phyloP scores from a whole-genome alignment of 2,329 filamentous ascomycete genomes.

The Parafenestella ontariensis region DNA sequence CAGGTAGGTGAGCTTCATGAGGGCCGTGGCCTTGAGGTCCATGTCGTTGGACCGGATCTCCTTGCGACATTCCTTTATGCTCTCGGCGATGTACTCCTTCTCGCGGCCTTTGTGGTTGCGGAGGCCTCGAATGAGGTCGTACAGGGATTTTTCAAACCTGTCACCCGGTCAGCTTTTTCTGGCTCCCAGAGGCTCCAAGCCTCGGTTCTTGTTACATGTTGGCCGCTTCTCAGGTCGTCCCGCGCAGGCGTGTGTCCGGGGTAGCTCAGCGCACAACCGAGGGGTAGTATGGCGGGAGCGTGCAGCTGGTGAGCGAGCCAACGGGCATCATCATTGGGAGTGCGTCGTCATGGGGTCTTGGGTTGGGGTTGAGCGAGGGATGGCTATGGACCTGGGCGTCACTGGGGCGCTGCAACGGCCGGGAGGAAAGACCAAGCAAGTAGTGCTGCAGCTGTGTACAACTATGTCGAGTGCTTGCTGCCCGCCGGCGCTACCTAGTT shows the following conservation, averaged over 20 bases:
- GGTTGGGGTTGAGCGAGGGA: not conserved
- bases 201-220: slow-evolving; percentile 30
- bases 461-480: slow-evolving; percentile 18
- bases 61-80: slow-evolving; percentile 90
- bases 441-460: not conserved
- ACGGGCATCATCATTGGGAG: slow-evolving; percentile 42
- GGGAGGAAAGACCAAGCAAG: not conserved
- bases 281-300: slow-evolving; percentile 37
- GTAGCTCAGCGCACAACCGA: slow-evolving; percentile 26
- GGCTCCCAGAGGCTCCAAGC: too few relatives aligned
- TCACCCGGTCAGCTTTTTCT: slow-evolving; percentile 11
- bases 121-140: slow-evolving; percentile 96
- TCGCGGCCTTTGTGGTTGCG: slow-evolving; percentile 95
- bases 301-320: slow-evolving; percentile 29
- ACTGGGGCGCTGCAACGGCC: not conserved
- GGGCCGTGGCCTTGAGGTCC: slow-evolving; percentile 95
- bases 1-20: slow-evolving; percentile 94
- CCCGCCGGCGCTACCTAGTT: slow-evolving; percentile 19
- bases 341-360: slow-evolving; percentile 24
- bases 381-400: not conserved
- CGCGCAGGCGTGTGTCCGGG: slow-evolving; percentile 25
- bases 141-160: slow-evolving; percentile 99
- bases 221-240: slow-evolving; percentile 20
- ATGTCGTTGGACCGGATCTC: slow-evolving; percentile 95
- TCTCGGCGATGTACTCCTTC: slow-evolving; percentile 92